These are phyloP conservation scores for Tillandsia leiboldiana DNA, from an alignment of 176 grass and related monocot genomes.

Conservation along the genomic window DNA sequence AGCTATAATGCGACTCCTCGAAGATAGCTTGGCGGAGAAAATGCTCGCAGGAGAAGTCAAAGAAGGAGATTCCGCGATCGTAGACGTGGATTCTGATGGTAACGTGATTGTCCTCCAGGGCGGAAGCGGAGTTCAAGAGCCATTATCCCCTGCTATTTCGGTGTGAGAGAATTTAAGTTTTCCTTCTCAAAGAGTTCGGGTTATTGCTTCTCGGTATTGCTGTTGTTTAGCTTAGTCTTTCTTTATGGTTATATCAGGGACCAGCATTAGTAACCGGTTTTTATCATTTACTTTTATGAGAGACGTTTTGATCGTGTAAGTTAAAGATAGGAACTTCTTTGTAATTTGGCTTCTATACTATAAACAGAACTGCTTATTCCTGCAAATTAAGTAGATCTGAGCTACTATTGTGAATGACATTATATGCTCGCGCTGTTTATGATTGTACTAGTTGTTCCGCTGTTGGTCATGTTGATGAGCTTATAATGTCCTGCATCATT, in stretches of 20 bases:
- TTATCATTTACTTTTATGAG: no score
- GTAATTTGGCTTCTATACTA: no score
- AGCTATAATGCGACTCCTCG: constrained; percentile 78
- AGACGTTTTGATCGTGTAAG: no score
- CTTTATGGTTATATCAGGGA: neutral
- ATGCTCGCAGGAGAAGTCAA: constrained; percentile 53
- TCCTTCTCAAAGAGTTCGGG: neutral
- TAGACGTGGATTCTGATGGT: constrained; percentile 66
- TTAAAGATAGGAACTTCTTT: no score
- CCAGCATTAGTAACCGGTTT: neutral
- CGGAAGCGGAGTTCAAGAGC: constrained; percentile 36
- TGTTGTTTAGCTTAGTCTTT: neutral
- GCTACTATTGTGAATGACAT: no score
- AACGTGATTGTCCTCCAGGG: constrained; percentile 60
- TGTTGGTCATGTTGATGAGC: no score
- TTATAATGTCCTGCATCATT: no score
- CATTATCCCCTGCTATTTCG: constrained; percentile 31
- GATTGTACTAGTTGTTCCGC: no score
- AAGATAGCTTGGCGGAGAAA: constrained; percentile 81
- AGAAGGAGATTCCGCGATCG: constrained; percentile 67
- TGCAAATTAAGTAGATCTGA: no score
- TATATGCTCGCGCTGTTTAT: no score
- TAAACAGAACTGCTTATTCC: no score
- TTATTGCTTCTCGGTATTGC: neutral
- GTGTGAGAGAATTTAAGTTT: neutral